Percentiles rank a stretch among this genome's conserved stretches.
phyloP scores from a whole-genome alignment of 202 grass and related monocot species.

The Setaria italica region DNA sequence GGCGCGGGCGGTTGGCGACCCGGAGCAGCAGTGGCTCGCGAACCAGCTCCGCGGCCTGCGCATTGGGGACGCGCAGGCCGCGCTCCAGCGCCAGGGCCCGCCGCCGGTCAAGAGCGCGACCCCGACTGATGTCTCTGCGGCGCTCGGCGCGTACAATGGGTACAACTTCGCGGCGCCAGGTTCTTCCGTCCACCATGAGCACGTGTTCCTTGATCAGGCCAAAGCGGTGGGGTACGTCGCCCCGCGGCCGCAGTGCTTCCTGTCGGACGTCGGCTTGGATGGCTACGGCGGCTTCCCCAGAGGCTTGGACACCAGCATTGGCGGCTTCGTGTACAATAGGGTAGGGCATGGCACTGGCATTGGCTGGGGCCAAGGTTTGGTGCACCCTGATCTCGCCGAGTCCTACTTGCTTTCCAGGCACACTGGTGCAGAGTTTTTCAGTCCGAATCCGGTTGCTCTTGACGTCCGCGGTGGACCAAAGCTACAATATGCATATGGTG shows the following conservation, averaged over 20 bases:
- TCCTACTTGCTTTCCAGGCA: constrained; percentile 48
- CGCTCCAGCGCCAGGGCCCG: constrained; percentile 28
- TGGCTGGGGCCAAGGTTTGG: constrained; percentile 40
- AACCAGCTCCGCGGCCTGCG: constrained; percentile 56
- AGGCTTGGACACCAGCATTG: constrained; percentile 27
- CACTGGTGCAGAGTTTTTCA: constrained; percentile 28
- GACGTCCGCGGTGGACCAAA: constrained; percentile 31
- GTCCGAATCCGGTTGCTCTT: constrained; percentile 18
- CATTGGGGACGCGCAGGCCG: constrained; percentile 40
- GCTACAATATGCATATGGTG: constrained; percentile 32
- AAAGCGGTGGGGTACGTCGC: constrained; percentile 26
- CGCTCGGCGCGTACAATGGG: constrained; percentile 14
- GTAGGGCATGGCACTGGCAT: constrained; percentile 29
- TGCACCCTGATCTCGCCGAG: constrained; percentile 48
- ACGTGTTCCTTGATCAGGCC: constrained; percentile 47
- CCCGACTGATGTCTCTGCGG: constrained; percentile 23
- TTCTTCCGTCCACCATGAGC: constrained; percentile 50
- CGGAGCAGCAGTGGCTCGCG: constrained; percentile 51
- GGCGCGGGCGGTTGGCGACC: constrained; percentile 2
- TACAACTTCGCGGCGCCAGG: constrained; percentile 50
- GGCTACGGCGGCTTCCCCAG: constrained; percentile 16
- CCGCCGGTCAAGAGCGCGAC: constrained; percentile 1
- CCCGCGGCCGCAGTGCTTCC: constrained; percentile 15
- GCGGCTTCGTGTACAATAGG: constrained; percentile 49
- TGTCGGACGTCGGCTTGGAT: constrained; percentile 38